These are phyloP conservation scores for Carex littledalei DNA, from an alignment of 176 grass and related monocot species.

Conservation along the genomic window DNA sequence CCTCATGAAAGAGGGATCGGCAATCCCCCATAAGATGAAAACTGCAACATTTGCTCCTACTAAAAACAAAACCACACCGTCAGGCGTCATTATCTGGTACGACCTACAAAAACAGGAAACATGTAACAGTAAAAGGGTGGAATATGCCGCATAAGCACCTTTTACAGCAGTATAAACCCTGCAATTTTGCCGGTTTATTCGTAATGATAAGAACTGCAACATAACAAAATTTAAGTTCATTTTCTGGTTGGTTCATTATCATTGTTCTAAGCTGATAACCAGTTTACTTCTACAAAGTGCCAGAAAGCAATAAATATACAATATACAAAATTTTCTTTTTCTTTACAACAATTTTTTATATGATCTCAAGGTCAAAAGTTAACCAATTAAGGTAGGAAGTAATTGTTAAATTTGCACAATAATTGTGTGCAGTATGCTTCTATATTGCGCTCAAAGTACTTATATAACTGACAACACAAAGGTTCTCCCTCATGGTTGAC, in stretches of 20 bases:
- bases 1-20: conserved; percentile 53
- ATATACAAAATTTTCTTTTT: background rate
- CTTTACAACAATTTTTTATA: background rate
- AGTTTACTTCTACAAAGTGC: background rate
- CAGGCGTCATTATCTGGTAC: conserved; percentile 28
- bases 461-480: background rate
- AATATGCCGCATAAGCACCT: background rate
- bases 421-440: background rate
- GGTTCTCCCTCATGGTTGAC: background rate
- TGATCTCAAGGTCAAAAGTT: background rate
- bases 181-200: background rate
- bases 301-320: background rate
- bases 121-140: background rate
- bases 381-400: background rate
- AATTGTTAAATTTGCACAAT: background rate
- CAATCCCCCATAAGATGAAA: conserved; percentile 64
- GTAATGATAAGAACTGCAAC: background rate
- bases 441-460: background rate
- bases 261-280: background rate
- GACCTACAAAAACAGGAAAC: conserved; percentile 32
- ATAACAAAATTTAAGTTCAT: background rate
- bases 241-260: background rate
- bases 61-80: conserved; percentile 38
- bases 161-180: background rate
- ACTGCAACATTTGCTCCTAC: conserved; percentile 62